These are phyloP conservation scores for Colletotrichum somersetense DNA, from an alignment of 2,329 filamentous ascomycete species.

Conservation along the genomic window DNA sequence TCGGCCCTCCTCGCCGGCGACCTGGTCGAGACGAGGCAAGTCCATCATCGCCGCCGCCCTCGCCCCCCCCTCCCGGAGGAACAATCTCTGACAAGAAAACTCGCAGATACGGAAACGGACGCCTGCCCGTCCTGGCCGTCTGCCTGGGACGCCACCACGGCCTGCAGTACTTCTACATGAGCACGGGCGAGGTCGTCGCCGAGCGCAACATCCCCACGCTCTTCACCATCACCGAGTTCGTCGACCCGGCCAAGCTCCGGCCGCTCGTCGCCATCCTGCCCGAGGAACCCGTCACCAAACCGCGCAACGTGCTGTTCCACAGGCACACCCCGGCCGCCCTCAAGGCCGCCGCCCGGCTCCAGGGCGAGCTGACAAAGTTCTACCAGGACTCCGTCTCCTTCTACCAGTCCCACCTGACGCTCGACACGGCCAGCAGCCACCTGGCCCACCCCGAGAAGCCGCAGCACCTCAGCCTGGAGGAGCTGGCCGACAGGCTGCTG, in stretches of 20 bases:
- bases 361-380: constrained; percentile 64
- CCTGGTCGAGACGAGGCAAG: constrained; percentile 62
- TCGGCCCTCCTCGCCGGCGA: constrained; percentile 58
- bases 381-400: constrained; percentile 56
- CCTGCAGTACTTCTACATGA: constrained; percentile 67
- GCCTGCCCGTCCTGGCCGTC: constrained; percentile 63
- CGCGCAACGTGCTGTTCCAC: constrained; percentile 40
- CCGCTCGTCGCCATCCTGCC: constrained; percentile 47
- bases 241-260: constrained; percentile 55
- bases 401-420: constrained; percentile 60
- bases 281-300: constrained; percentile 25
- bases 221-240: constrained; percentile 65
- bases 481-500: constrained; percentile 62
- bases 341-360: constrained; percentile 50
- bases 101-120: constrained; percentile 53
- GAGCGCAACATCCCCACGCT: constrained; percentile 57
- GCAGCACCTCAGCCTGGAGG: constrained; percentile 63
- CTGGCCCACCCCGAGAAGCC: constrained; percentile 54
- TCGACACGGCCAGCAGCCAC: constrained; percentile 60
- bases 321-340: constrained; percentile 23
- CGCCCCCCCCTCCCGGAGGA: no score
- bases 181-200: constrained; percentile 63
- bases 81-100: constrained; percentile 17
- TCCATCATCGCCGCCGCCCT: not conserved
- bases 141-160: constrained; percentile 65